Percentiles rank a stretch among this genome's conserved stretches.
Conservation (phyloP, 2,329 filamentous ascomycete genomes). For the Ascosphaera apis region DNA sequence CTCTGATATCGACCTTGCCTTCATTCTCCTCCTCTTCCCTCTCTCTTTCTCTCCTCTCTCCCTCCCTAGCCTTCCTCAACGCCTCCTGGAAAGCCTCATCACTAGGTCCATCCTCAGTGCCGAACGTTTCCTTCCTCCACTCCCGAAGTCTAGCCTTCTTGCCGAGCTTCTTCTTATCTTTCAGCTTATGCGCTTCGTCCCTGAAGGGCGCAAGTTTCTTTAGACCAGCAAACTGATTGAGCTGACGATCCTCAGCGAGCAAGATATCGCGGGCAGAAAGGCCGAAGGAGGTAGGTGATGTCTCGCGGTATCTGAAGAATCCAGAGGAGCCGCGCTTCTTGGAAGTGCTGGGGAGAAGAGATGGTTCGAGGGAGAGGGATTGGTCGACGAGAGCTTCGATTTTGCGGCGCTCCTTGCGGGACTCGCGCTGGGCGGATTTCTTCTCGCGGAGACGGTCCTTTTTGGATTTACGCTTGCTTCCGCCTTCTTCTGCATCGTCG, state of each 20-base stretch:
- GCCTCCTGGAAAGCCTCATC: conserved; percentile 12
- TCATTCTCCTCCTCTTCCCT: conserved; percentile 7
- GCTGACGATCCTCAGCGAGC: conserved; percentile 59
- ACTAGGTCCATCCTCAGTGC: conserved; percentile 29
- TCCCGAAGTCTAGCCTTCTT: conserved; percentile 82
- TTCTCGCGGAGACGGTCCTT: conserved; percentile 26
- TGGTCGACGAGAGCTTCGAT: conserved; percentile 73
- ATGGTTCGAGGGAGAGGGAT: conserved; percentile 50
- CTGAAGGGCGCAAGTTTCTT: conserved; percentile 89
- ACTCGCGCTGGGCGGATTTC: conserved; percentile 40
- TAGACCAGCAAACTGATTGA: conserved; percentile 78
- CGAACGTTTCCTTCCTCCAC: conserved; percentile 55
- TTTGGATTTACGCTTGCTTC: conserved; percentile 10
- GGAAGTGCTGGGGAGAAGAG: conserved; percentile 31
- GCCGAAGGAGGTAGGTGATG: conserved; percentile 71
- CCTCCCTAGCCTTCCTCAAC: conserved; percentile 5
- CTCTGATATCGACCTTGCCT: conserved; percentile 19
- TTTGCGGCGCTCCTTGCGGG: conserved; percentile 58
- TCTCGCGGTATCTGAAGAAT: conserved; percentile 79
- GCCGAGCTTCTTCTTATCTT: conserved; percentile 66
- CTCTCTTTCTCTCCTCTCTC: conserved; percentile 4
- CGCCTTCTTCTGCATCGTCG: conserved; percentile 23
- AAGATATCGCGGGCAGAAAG: conserved; percentile 79
- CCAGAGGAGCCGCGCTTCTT: conserved; percentile 28
- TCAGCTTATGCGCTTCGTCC: conserved; percentile 68